Conservation (phyloP, 768 basidiomycete species). For the Brasilioporus rufonigricans region DNA sequence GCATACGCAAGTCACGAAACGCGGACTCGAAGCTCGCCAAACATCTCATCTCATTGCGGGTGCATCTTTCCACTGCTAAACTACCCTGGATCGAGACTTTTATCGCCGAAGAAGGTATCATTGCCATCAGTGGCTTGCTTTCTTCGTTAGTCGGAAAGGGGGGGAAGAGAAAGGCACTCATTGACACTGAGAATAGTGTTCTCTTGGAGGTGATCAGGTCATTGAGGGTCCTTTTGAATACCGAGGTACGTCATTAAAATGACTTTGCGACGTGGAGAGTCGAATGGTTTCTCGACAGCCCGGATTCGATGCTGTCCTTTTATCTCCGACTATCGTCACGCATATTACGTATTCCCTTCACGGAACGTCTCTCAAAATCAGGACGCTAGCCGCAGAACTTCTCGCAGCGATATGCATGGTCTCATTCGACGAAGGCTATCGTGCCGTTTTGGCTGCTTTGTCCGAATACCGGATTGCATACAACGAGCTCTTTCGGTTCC, state of each 20-base stretch:
- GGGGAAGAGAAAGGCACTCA: slow-evolving; percentile 57
- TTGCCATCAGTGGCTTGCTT: slow-evolving; percentile 56
- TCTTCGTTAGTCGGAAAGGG: slow-evolving; percentile 62
- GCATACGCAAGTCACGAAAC: slow-evolving; percentile 52
- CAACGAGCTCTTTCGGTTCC: slow-evolving; percentile 78
- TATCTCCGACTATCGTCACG: slow-evolving; percentile 61
- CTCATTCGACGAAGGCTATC: slow-evolving; percentile 67
- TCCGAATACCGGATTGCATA: slow-evolving; percentile 75
- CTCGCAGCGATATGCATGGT: slow-evolving; percentile 83
- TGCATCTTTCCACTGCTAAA: slow-evolving; percentile 82
- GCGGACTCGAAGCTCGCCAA: slow-evolving; percentile 65
- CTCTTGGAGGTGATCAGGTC: slow-evolving; percentile 77
- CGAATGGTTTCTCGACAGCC: slow-evolving; percentile 40
- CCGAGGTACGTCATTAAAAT: slow-evolving; percentile 51
- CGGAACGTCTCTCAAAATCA: slow-evolving; percentile 62
- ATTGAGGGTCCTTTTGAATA: slow-evolving; percentile 80
- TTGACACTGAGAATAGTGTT: slow-evolving; percentile 65
- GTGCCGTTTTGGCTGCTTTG: slow-evolving; percentile 69
- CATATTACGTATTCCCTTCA: slow-evolving; percentile 73
- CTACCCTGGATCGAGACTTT: slow-evolving; percentile 79
- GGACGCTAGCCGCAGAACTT: slow-evolving; percentile 69
- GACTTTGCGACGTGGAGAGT: not conserved
- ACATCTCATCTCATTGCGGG: slow-evolving; percentile 77
- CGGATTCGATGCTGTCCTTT: slow-evolving; percentile 68
- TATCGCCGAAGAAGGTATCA: slow-evolving; percentile 59